These are phyloP conservation scores for Flaveria sonorensis DNA, from an alignment of 129 eudicot species.

Conservation along the genomic window DNA sequence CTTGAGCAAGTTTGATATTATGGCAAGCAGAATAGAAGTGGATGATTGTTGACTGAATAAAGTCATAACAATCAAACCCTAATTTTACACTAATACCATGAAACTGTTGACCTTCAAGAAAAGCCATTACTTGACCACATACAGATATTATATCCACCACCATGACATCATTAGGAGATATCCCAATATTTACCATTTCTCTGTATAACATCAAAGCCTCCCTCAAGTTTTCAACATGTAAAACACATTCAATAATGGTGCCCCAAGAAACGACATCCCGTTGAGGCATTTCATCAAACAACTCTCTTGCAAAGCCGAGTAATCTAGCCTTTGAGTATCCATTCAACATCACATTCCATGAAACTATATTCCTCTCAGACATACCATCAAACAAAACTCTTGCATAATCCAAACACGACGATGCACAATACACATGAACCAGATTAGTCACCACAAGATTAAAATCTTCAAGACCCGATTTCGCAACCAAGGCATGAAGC, in stretches of 20 bases:
- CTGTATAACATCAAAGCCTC: slow-evolving; percentile 63
- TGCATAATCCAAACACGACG: slow-evolving; percentile 56
- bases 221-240: slow-evolving; percentile 47
- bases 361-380: slow-evolving; percentile 64
- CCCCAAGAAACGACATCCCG: slow-evolving; percentile 94
- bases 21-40: slow-evolving; percentile 72
- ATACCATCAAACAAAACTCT: slow-evolving; percentile 61
- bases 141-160: slow-evolving; percentile 66
- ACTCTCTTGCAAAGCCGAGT: slow-evolving; percentile 48
- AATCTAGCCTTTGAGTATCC: slow-evolving; percentile 69
- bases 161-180: slow-evolving; percentile 78
- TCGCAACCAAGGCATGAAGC: slow-evolving; percentile 64
- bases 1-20: slow-evolving; percentile 48
- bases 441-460: slow-evolving; percentile 76
- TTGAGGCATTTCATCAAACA: slow-evolving; percentile 64
- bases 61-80: slow-evolving; percentile 61
- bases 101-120: slow-evolving; percentile 65
- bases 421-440: slow-evolving; percentile 60
- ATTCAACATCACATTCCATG: slow-evolving; percentile 93
- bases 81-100: slow-evolving; percentile 53
- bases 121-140: slow-evolving; percentile 55
- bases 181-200: slow-evolving; percentile 55
- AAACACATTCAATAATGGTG: slow-evolving; percentile 64
- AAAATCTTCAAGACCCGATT: slow-evolving; percentile 58
- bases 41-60: slow-evolving; percentile 71